Percentiles rank a stretch among this genome's conserved stretches.
Evolutionary conservation across 495 filamentous ascomycete species (phyloP).

Genomic region (Amorphotheca resinae): DNA sequence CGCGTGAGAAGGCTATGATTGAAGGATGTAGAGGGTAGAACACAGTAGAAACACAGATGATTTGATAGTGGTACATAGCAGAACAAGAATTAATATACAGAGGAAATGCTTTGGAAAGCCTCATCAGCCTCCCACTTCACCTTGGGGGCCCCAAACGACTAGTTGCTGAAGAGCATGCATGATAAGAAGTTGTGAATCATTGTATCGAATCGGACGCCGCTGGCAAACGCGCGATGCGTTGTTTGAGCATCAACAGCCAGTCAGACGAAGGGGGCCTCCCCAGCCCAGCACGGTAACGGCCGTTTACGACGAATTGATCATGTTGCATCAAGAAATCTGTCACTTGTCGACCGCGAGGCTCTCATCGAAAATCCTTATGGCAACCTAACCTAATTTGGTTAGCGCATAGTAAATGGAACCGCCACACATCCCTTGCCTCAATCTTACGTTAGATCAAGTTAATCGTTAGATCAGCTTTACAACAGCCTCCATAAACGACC

Average conservation of each 20-base stretch:
- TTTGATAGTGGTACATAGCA: slow-evolving; percentile 2
- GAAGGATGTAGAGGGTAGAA: slow-evolving; percentile 11
- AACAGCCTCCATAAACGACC: slow-evolving; percentile 1
- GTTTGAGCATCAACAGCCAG: slow-evolving; percentile 12
- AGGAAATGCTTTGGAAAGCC: slow-evolving; percentile 8
- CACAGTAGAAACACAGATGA: slow-evolving; percentile 1
- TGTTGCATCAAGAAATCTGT: neutral
- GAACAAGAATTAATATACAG: slow-evolving; percentile 1
- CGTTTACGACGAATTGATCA: neutral
- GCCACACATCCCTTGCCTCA: neutral
- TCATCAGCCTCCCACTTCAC: slow-evolving; percentile 11
- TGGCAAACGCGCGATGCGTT: slow-evolving; percentile 12
- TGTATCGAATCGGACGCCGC: slow-evolving; percentile 5
- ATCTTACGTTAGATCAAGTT: slow-evolving; percentile 4
- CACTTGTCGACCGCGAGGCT: no score
- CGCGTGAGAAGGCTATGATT: slow-evolving; percentile 13
- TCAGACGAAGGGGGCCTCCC: slow-evolving; percentile 7
- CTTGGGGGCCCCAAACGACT: slow-evolving; percentile 8
- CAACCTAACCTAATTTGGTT: slow-evolving; percentile 9
- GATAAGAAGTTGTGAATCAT: slow-evolving; percentile 11
- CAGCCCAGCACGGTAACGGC: neutral
- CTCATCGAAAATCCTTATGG: slow-evolving; percentile 1
- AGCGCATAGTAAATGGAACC: slow-evolving; percentile 2
- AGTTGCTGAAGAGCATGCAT: slow-evolving; percentile 11
- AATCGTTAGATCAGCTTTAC: slow-evolving; percentile 5